A percentile compares a stretch with the other conserved stretches of the same genome.
phyloP scores from a whole-genome alignment of 1,139 yeast species.

The Taiozyma onychis region DNA sequence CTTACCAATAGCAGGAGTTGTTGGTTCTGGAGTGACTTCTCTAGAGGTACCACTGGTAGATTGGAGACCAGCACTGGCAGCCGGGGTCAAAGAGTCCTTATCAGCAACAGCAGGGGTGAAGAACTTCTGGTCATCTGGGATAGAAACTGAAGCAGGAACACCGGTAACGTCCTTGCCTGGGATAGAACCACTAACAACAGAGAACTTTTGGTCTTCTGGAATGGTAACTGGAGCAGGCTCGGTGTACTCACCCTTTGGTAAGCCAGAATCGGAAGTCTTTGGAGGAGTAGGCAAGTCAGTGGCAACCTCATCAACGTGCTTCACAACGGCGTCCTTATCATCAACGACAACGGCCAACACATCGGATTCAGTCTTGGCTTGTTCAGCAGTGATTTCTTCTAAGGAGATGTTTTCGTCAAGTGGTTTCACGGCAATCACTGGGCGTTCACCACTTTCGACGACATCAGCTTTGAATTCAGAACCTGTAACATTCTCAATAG shows the following conservation, averaged over 20 bases:
- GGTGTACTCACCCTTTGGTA: not conserved
- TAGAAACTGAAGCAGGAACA: slow-evolving; percentile 1
- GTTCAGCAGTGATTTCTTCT: slow-evolving; percentile 14
- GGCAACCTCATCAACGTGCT: slow-evolving; percentile 8
- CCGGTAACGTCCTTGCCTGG: too few species aligned
- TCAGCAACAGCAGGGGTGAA: not conserved
- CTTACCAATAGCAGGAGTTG: slow-evolving; percentile 9
- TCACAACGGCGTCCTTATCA: slow-evolving; percentile 7
- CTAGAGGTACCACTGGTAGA: slow-evolving; percentile 4
- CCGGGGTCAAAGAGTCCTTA: not conserved
- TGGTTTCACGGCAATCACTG: slow-evolving; percentile 11
- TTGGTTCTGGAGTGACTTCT: slow-evolving; percentile 14
- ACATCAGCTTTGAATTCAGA: slow-evolving; percentile 11
- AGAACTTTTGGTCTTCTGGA: not conserved
- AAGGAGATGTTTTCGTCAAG: slow-evolving; percentile 9
- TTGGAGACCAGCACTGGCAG: not conserved
- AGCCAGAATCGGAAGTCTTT: slow-evolving; percentile 9
- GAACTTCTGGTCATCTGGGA: slow-evolving; percentile 9
- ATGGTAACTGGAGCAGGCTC: not conserved
- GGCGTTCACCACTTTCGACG: slow-evolving; percentile 10
- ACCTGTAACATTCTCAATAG: slow-evolving; percentile 13
- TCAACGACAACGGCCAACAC: slow-evolving; percentile 20
- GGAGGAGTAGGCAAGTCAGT: slow-evolving; percentile 18
- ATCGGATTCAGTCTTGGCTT: slow-evolving; percentile 15
- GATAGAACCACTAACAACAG: not conserved